Percentiles rank a stretch among this genome's conserved stretches.
phyloP scores from a whole-genome alignment of 1,284 basidiomycete species.

The Ustilago shanxiensis region DNA sequence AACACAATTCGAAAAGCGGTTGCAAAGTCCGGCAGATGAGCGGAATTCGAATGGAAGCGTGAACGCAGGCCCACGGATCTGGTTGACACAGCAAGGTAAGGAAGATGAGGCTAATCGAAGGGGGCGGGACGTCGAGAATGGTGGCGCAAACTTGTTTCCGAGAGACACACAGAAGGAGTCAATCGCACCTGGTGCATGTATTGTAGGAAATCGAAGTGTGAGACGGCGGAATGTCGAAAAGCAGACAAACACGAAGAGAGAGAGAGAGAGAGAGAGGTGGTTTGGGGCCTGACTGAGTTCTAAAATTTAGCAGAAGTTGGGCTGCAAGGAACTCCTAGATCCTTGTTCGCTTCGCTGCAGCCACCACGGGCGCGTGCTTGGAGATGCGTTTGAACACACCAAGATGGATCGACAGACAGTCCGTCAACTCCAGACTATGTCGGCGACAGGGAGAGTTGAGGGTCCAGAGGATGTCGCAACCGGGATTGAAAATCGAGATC shows the following conservation, averaged over 20 bases:
- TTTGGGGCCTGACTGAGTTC: constrained; percentile 17
- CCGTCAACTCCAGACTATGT: not conserved
- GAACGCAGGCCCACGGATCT: not conserved
- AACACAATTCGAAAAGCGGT: not conserved
- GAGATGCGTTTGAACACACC: not conserved
- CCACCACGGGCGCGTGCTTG: not conserved
- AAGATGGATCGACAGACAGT: not conserved
- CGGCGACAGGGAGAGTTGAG: not conserved
- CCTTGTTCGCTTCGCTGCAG: not conserved
- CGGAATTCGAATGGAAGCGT: not conserved
- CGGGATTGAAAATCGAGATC: not conserved
- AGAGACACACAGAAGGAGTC: not conserved
- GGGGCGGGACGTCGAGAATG: not conserved
- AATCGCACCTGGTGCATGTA: not conserved
- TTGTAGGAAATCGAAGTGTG: not conserved
- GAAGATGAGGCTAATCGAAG: not conserved
- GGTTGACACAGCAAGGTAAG: not conserved
- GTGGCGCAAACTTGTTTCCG: not conserved
- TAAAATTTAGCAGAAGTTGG: constrained; percentile 3
- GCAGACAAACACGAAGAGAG: not conserved
- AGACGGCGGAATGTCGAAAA: constrained; percentile 7
- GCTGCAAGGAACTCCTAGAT: constrained; percentile 17
- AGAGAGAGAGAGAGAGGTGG: too few relatives aligned
- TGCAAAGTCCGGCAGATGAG: not conserved
- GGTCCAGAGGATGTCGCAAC: not conserved